These are phyloP conservation scores for Astragalus membranaceus DNA, from an alignment of 306 rosid species.

Conservation along the genomic window DNA sequence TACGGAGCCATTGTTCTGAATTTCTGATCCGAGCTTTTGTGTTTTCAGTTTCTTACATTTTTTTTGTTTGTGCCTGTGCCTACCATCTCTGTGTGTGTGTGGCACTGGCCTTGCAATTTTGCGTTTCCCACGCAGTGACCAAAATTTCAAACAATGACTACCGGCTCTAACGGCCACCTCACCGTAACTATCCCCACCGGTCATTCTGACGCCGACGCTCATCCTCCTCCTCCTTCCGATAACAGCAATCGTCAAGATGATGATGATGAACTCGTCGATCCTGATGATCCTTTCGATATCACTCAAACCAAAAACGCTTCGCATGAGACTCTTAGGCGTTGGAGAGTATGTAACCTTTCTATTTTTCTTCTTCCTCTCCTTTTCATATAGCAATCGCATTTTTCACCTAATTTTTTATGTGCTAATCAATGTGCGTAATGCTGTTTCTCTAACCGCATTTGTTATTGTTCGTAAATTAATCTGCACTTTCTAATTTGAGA, in stretches of 20 bases:
- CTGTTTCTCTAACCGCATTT: neutral
- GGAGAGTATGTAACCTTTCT: constrained; percentile 24
- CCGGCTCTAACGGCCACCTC: constrained; percentile 41
- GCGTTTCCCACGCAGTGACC: constrained; percentile 19
- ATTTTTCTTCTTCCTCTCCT: neutral
- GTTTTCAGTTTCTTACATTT: neutral
- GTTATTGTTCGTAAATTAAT: neutral
- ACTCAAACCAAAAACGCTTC: constrained; percentile 70
- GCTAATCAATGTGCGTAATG: neutral
- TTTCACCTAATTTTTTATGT: neutral
- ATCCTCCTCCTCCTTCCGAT: neutral
- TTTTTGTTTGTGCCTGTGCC: neutral
- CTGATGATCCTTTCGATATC: constrained; percentile 68
- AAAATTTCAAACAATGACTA: constrained; percentile 21
- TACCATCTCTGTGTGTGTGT: neutral
- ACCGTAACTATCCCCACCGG: constrained; percentile 1
- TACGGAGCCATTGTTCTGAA: neutral
- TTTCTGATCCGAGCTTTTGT: neutral
- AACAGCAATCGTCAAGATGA: neutral
- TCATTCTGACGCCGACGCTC: neutral
- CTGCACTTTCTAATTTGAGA: neutral
- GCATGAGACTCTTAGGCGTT: constrained; percentile 60
- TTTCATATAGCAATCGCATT: neutral
- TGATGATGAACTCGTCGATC: neutral
- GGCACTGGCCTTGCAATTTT: neutral